Evolutionary conservation across 306 rosid genomes (phyloP).

Genomic region (Pyrus communis): DNA sequence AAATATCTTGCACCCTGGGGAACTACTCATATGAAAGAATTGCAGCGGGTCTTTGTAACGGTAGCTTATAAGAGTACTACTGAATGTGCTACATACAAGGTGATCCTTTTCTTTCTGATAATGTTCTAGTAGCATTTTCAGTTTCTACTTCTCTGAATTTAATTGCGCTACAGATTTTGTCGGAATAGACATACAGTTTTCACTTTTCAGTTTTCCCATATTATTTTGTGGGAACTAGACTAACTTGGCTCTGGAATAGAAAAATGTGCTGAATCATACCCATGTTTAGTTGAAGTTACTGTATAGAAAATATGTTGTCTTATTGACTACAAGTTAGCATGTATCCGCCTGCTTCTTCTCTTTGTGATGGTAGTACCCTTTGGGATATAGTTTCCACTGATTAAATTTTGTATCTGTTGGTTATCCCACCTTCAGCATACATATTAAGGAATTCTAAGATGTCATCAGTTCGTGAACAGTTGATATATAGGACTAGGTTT

Average conservation of each 20-base stretch:
- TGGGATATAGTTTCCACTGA: background rate
- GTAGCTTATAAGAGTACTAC: constrained; percentile 82
- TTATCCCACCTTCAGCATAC: background rate
- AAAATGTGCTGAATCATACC: background rate
- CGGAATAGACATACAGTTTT: background rate
- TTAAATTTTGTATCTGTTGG: background rate
- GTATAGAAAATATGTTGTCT: background rate
- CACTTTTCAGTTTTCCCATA: background rate
- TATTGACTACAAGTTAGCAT: background rate
- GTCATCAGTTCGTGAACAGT: background rate
- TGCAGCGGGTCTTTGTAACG: constrained; percentile 77
- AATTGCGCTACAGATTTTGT: background rate
- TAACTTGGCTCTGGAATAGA: background rate
- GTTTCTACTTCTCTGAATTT: background rate
- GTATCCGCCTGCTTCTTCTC: background rate
- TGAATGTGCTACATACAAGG: constrained; percentile 81
- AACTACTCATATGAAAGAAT: constrained; percentile 73
- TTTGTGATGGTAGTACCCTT: background rate
- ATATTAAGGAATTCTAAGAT: background rate
- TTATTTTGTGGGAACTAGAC: background rate
- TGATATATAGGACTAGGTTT: background rate
- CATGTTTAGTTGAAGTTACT: background rate
- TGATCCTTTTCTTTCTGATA: constrained; percentile 18
- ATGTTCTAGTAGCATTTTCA: too few species aligned
- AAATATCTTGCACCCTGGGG: constrained; percentile 92